Percentiles rank a stretch among this genome's conserved stretches.
These are phyloP conservation scores for Schizosaccharomyces lindneri DNA, from an alignment of 805 yeast species.

Conservation along the genomic window DNA sequence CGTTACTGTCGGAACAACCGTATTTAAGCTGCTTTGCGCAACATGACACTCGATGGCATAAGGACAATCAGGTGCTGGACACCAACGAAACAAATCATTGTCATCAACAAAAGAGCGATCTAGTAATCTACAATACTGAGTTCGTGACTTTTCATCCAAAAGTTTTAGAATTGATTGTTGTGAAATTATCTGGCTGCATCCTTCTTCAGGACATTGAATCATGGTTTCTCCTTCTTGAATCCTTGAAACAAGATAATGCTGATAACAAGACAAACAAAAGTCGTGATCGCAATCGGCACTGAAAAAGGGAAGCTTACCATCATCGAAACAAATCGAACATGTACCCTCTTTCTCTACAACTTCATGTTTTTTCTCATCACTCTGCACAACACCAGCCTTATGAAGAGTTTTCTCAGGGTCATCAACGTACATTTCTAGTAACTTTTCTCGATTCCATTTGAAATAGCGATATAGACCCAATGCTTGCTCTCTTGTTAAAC, in stretches of 20 bases:
- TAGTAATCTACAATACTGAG: constrained; percentile 7
- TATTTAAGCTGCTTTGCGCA: constrained; percentile 9
- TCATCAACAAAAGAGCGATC: constrained; percentile 26
- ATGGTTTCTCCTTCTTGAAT: constrained; percentile 14
- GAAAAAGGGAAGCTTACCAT: constrained; percentile 20
- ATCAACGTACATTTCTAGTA: constrained; percentile 31
- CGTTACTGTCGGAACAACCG: constrained; percentile 35
- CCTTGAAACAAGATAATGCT: constrained; percentile 28
- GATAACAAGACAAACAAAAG: constrained; percentile 47
- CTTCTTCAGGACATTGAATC: constrained; percentile 35
- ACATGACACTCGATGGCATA: constrained; percentile 24
- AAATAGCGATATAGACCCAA: constrained; percentile 23
- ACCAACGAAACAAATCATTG: constrained; percentile 33
- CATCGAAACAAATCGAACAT: constrained; percentile 58
- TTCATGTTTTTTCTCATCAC: constrained; percentile 6
- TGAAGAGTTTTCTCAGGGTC: constrained; percentile 16
- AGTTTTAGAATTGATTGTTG: neutral
- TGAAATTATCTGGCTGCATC: neutral
- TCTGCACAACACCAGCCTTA: constrained; percentile 14
- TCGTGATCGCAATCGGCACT: constrained; percentile 43
- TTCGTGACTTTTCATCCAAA: neutral
- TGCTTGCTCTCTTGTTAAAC: constrained; percentile 18
- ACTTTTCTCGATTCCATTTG: constrained; percentile 34
- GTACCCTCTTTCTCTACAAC: constrained; percentile 14
- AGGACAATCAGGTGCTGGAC: constrained; percentile 67